phyloP scores from a whole-genome alignment of 305 asterid species.

The Solanum chacoense region DNA sequence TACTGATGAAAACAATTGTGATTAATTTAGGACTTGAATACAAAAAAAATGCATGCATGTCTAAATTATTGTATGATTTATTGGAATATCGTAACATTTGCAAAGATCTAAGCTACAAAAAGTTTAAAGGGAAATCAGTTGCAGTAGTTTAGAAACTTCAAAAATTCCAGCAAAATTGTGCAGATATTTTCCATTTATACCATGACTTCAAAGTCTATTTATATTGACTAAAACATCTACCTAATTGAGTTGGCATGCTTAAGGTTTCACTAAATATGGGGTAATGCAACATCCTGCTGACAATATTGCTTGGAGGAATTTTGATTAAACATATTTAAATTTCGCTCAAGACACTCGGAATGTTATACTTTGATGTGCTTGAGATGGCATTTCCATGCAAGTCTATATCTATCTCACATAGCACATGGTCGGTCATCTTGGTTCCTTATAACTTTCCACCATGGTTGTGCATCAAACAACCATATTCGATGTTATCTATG shows the following conservation, averaged over 20 bases:
- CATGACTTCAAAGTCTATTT: neutral
- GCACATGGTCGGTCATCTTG: neutral
- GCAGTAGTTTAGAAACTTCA: neutral
- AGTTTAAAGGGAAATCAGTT: neutral
- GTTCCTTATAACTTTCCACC: neutral
- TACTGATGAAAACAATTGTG: too few relatives aligned
- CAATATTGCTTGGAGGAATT: neutral
- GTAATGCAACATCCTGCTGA: neutral
- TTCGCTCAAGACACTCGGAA: neutral
- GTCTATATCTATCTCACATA: neutral
- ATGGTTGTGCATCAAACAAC: neutral
- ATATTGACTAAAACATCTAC: neutral
- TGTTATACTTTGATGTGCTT: neutral
- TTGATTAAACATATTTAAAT: neutral
- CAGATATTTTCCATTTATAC: neutral
- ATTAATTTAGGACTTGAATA: too few relatives aligned
- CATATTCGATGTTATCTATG: neutral
- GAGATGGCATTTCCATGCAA: neutral
- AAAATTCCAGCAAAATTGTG: neutral
- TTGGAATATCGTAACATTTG: too few relatives aligned
- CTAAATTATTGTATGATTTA: too few relatives aligned
- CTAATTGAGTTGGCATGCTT: neutral
- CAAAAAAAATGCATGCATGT: too few relatives aligned
- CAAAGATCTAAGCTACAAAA: neutral
- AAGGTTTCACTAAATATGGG: too few relatives aligned